phyloP scores from a whole-genome alignment of 129 eudicot species.

The Saposhnikovia divaricata region DNA sequence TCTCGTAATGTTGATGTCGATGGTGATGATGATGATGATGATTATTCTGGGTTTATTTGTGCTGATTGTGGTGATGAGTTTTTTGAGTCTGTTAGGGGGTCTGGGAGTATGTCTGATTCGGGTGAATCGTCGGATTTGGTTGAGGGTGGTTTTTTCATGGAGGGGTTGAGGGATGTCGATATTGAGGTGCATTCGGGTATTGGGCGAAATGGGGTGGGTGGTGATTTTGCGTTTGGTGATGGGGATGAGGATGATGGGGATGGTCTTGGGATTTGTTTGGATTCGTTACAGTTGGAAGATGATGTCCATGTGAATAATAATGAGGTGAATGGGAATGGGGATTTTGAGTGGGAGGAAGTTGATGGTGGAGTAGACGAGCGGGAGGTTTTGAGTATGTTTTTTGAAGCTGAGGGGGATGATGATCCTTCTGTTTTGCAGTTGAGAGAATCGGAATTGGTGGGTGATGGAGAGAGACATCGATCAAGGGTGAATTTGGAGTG shows the following conservation, averaged over 20 bases:
- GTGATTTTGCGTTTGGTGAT: slow-evolving; percentile 13
- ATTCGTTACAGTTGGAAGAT: slow-evolving; percentile 39
- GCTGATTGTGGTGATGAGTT: slow-evolving; percentile 35
- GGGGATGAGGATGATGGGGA: slow-evolving; percentile 20
- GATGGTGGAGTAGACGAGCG: slow-evolving; percentile 37
- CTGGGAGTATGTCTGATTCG: slow-evolving; percentile 15
- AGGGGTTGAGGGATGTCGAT: slow-evolving; percentile 30
- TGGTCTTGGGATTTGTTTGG: slow-evolving; percentile 35
- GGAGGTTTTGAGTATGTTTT: slow-evolving; percentile 36
- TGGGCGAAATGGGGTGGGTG: slow-evolving; percentile 12
- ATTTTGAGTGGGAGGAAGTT: slow-evolving; percentile 74
- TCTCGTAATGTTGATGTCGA: slow-evolving; percentile 4
- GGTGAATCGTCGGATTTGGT: slow-evolving; percentile 16
- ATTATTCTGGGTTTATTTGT: slow-evolving; percentile 27
- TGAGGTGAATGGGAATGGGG: slow-evolving; percentile 27
- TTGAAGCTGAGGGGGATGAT: slow-evolving; percentile 38
- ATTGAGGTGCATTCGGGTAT: slow-evolving; percentile 23
- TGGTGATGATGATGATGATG: slow-evolving; percentile 2
- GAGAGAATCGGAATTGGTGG: slow-evolving; percentile 19
- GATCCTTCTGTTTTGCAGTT: slow-evolving; percentile 28
- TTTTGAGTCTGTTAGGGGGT: slow-evolving; percentile 21
- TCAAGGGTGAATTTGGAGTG: slow-evolving; percentile 29
- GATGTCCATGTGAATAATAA: slow-evolving; percentile 2
- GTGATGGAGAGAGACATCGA: slow-evolving; percentile 2
- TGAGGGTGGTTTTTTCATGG: slow-evolving; percentile 13